These are phyloP conservation scores for Didymella keratinophila DNA, from an alignment of 2,329 filamentous ascomycete species.

Conservation along the genomic window DNA sequence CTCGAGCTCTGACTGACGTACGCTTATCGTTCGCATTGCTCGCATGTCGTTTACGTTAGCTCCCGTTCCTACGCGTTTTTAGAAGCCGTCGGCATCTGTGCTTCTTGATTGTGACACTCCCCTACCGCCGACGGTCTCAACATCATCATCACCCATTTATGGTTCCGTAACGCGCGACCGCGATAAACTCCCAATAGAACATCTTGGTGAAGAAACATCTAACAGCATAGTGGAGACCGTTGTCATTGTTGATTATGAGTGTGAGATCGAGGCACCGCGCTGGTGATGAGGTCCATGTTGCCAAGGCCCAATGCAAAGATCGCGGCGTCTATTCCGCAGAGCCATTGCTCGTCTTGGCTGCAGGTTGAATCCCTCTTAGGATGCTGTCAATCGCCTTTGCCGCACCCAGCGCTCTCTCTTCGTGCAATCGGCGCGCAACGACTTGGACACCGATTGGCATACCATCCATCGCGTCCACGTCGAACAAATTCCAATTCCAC, in stretches of 20 bases:
- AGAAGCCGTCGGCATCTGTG: not conserved
- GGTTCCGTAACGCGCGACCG: not conserved
- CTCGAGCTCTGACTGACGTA: not conserved
- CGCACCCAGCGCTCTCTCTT: slow-evolving; percentile 51
- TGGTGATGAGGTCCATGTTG: not conserved
- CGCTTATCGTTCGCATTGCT: slow-evolving; percentile 4
- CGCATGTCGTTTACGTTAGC: not conserved
- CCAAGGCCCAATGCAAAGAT: not conserved
- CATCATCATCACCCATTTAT: not conserved
- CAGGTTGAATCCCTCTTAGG: slow-evolving; percentile 5
- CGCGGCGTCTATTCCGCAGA: not conserved
- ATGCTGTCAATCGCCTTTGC: slow-evolving; percentile 39
- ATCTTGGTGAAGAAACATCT: not conserved
- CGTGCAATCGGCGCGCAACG: slow-evolving; percentile 46
- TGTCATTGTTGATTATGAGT: not conserved
- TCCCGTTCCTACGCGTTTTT: not conserved
- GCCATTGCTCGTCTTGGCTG: not conserved
- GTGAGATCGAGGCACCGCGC: not conserved
- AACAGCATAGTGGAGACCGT: not conserved
- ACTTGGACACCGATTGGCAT: slow-evolving; percentile 51
- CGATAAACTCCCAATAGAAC: not conserved
- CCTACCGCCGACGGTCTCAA: not conserved
- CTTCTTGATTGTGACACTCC: not conserved
- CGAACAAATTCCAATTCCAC: slow-evolving; percentile 59
- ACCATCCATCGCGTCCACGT: slow-evolving; percentile 45